Percentiles rank a stretch among this genome's conserved stretches.
These are phyloP conservation scores for Huiozyma sinensis DNA, from an alignment of 805 yeast species.

Conservation along the genomic window DNA sequence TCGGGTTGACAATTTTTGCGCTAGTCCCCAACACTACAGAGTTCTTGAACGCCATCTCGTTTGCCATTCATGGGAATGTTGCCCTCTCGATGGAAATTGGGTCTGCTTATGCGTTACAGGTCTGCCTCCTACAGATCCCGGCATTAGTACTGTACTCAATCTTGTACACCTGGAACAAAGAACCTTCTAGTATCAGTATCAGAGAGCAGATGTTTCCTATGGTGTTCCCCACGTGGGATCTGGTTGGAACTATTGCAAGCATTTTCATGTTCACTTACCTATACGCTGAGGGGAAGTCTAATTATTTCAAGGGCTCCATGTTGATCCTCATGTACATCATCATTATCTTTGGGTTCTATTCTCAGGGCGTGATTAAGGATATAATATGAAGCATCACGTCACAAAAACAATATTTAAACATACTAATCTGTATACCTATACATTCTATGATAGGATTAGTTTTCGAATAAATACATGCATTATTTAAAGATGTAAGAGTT, in stretches of 20 bases:
- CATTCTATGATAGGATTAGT: no score
- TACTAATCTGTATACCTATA: no score
- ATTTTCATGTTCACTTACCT: conserved; percentile 85
- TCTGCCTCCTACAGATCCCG: conserved; percentile 87
- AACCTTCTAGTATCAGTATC: conserved; percentile 19
- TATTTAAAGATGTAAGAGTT: no score
- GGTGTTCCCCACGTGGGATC: conserved; percentile 93
- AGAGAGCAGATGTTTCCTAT: conserved; percentile 47
- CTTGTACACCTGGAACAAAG: conserved; percentile 32
- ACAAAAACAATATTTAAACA: no score
- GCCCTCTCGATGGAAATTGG: conserved; percentile 97
- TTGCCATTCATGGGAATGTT: conserved; percentile 92
- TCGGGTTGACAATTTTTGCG: conserved; percentile 92
- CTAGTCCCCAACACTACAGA: conserved; percentile 95
- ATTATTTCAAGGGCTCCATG: conserved; percentile 91
- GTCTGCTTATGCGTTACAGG: conserved; percentile 93
- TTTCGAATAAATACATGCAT: no score
- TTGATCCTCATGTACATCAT: conserved; percentile 68
- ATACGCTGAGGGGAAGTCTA: conserved; percentile 93
- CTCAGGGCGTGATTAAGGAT: conserved; percentile 30
- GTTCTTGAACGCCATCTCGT: conserved; percentile 90
- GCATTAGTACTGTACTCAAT: conserved; percentile 73
- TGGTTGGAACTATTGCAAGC: conserved; percentile 72
- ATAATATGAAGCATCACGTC: not conserved
- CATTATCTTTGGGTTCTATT: conserved; percentile 71